Percentiles rank a stretch among this genome's conserved stretches.
Evolutionary conservation across 257 asterid species (phyloP).

Genomic region (Solanum corneliomulleri): DNA sequence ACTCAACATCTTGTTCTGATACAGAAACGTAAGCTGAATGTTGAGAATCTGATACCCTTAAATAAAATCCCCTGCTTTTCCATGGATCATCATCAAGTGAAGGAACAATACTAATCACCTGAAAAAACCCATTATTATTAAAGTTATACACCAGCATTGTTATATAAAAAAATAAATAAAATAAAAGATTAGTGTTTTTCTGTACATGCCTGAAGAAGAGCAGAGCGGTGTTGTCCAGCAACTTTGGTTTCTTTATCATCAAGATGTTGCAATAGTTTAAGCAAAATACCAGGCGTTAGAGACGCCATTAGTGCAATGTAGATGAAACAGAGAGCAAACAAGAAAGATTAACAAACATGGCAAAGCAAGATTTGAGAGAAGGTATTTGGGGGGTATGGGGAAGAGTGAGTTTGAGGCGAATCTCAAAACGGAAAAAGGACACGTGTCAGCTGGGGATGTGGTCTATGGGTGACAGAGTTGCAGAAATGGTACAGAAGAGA

Average conservation of each 20-base stretch:
- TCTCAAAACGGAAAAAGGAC: neutral
- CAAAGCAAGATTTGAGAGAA: neutral
- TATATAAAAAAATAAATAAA: neutral
- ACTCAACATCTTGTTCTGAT: conserved; percentile 59
- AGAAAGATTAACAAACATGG: neutral
- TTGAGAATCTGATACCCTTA: conserved; percentile 90
- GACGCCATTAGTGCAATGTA: conserved; percentile 46
- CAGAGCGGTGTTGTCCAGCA: conserved; percentile 88
- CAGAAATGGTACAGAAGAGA: neutral
- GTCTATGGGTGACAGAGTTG: neutral
- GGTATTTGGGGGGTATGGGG: neutral
- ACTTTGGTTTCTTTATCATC: conserved; percentile 60
- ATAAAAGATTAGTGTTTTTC: neutral
- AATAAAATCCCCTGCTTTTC: conserved; percentile 79
- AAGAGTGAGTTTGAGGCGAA: neutral
- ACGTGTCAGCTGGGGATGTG: neutral
- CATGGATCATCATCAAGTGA: conserved; percentile 86
- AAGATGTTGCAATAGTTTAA: conserved; percentile 58
- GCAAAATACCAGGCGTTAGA: conserved; percentile 62
- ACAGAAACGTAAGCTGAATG: conserved; percentile 91
- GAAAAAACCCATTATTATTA: neutral
- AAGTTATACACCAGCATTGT: neutral
- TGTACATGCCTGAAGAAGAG: conserved; percentile 67
- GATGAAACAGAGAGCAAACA: neutral
- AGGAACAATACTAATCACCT: conserved; percentile 87